Conservation (phyloP, 2,329 filamentous ascomycete genomes). For the Chaetomium globosum region DNA sequence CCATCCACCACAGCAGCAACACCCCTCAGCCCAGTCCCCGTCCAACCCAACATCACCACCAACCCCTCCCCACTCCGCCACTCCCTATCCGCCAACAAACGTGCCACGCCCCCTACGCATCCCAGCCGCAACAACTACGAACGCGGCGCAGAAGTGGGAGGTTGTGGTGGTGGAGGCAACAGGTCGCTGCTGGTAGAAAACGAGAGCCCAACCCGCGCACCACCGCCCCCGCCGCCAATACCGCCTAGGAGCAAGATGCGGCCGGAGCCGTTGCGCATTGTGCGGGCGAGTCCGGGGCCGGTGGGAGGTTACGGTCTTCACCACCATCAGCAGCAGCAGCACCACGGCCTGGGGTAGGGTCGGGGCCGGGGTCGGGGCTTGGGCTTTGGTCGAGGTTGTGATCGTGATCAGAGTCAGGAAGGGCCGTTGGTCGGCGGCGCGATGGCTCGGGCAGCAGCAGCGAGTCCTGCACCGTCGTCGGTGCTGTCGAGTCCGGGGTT, state of each 20-base stretch:
- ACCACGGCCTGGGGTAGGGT: too few species aligned
- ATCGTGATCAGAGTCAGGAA: constrained; percentile 2
- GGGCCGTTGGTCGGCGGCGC: too few species aligned
- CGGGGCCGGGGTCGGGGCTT: too few species aligned
- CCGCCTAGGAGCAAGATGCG: constrained; percentile 35
- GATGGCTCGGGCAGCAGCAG: too few species aligned
- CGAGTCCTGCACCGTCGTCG: background rate
- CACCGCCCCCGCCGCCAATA: constrained; percentile 21
- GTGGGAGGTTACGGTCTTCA: background rate
- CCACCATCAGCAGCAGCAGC: background rate
- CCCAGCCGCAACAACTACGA: background rate
- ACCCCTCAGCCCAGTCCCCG: background rate
- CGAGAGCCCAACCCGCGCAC: constrained; percentile 12
- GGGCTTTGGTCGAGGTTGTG: too few species aligned
- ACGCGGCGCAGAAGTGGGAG: background rate
- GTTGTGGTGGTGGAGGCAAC: background rate
- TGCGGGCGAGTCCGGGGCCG: background rate
- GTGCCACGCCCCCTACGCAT: background rate
- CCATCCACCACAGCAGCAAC: constrained; percentile 23
- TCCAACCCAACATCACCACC: constrained; percentile 6
- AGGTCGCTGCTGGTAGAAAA: background rate
- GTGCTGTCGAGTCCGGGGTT: constrained; percentile 37
- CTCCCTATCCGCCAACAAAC: background rate
- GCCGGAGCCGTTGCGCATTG: constrained; percentile 30
- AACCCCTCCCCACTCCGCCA: constrained; percentile 3